Evolutionary conservation across 2,329 filamentous ascomycete genomes (phyloP).

Genomic region (Colletotrichum lindemuthianum): DNA sequence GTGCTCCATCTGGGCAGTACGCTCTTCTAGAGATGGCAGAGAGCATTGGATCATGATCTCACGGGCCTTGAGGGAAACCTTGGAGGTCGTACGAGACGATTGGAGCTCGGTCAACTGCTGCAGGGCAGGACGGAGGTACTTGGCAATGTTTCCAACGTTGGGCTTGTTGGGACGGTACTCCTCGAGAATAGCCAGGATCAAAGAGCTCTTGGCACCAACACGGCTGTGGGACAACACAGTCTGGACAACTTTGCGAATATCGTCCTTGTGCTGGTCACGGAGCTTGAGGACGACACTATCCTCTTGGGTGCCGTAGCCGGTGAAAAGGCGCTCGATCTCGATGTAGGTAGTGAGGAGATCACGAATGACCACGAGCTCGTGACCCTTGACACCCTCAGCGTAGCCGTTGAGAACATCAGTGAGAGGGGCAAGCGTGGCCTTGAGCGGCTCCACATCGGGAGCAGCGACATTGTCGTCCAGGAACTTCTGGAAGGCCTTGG

Average conservation of each 20-base stretch:
- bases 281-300: constrained; percentile 94
- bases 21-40: constrained; percentile 94
- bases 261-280: constrained; percentile 95
- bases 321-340: constrained; percentile 87
- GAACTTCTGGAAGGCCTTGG: constrained; percentile 88
- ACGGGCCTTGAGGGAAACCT: constrained; percentile 96
- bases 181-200: constrained; percentile 90
- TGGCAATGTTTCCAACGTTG: constrained; percentile 85
- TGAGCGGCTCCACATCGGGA: constrained; percentile 78
- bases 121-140: constrained; percentile 84
- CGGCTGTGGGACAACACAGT: constrained; percentile 94
- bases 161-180: constrained; percentile 96
- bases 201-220: constrained; percentile 91
- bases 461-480: constrained; percentile 84
- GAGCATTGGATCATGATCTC: constrained; percentile 98
- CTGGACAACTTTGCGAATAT: constrained; percentile 84
- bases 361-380: constrained; percentile 87
- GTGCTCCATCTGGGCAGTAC: constrained; percentile 96
- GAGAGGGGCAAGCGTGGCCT: constrained; percentile 78
- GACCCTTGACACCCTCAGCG: constrained; percentile 86
- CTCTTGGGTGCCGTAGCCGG: constrained; percentile 83
- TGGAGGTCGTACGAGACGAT: constrained; percentile 81
- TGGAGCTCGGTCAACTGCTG: constrained; percentile 92
- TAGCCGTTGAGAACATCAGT: constrained; percentile 83
- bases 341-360: constrained; percentile 84